Percentiles rank a stretch among this genome's conserved stretches.
Evolutionary conservation across 2,329 filamentous ascomycete genomes (phyloP).

Genomic region (Alternaria atra): DNA sequence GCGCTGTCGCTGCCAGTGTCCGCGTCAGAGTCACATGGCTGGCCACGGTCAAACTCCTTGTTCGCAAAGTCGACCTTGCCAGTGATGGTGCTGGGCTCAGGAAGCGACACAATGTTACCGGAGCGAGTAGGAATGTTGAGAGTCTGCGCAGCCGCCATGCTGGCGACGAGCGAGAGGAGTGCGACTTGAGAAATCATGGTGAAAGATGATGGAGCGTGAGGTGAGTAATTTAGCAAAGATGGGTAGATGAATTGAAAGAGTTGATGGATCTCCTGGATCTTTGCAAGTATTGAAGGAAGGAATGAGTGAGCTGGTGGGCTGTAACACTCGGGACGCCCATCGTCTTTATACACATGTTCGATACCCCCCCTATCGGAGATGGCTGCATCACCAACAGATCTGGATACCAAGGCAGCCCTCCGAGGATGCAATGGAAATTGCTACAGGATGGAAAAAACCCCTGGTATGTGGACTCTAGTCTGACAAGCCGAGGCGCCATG

Average conservation of each 20-base stretch:
- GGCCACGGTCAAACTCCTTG: constrained; percentile 35
- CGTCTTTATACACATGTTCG: constrained; percentile 6
- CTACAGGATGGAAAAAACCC: constrained; percentile 7
- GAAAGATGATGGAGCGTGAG: neutral
- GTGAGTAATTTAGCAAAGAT: neutral
- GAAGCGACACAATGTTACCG: constrained; percentile 41
- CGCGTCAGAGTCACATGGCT: constrained; percentile 30
- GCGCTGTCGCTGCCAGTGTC: constrained; percentile 48
- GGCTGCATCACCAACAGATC: constrained; percentile 3
- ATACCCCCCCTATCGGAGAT: neutral
- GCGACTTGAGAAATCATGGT: constrained; percentile 33
- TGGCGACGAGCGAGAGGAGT: constrained; percentile 34
- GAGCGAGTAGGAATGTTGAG: constrained; percentile 45
- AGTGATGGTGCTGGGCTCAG: constrained; percentile 34
- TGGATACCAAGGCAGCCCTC: neutral
- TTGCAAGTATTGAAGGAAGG: neutral
- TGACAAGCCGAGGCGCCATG: constrained; percentile 12
- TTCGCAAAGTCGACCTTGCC: constrained; percentile 31
- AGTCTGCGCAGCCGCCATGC: constrained; percentile 39
- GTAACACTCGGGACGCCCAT: neutral
- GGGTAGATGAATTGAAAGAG: neutral
- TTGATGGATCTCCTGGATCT: constrained; percentile 7
- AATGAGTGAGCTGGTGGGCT: constrained; percentile 1
- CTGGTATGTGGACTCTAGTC: neutral
- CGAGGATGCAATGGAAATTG: constrained; percentile 10